Evolutionary conservation across 805 yeast genomes (phyloP), one percentile per base, ranked within the genome.

Genomic region (Yarrowia yakushimensis): DNA sequence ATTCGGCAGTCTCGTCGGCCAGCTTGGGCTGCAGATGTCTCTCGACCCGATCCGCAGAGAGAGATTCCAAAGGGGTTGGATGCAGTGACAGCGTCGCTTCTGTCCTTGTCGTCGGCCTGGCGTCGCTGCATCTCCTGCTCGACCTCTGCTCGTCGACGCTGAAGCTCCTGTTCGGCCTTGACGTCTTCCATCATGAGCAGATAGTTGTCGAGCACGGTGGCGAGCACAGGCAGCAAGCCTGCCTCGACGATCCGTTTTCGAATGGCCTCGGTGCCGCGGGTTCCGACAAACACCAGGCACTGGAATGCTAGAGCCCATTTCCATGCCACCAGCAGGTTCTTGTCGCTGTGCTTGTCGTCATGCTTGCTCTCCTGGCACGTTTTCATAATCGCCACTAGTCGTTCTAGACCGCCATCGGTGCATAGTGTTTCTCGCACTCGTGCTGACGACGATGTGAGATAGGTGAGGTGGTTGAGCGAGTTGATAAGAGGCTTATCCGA

Each of bases 271-370:
- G 96, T 85, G 23, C 99, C 99, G 67, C 97, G 81, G 1, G 97
- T 91, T 13, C 97, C 97, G 18, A 93, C 85, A 63, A 90, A 80
- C 0, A 93, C 96, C 63, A 93, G 77, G 72, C 97, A 92, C 76
- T 93, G 99, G 70, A 94, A 85, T 0, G 97, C 89, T 62, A 93
- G 77, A 6, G 96, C 89, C 99, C 99, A 93, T 76, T 93, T 93
- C 97, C 97, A 93, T 0, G 96, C 92, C n/a, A 87, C 79, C 66
- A 90, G 78, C 25, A 85, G 81, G 45, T 76, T 66, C 72, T 76
- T 48, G 20, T 46, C 60, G 31, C 63, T 34, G 43, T 52, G 52
- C 43, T 46, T 25, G 43, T 42, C 50, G n/a, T 55, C 63, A 22
- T 46, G 36, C 28, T 48, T 42, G 17, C 43, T 37, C 34, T 66